phyloP scores from a whole-genome alignment of 208 protist species.

The Acanthamoeba culbertsoni region DNA sequence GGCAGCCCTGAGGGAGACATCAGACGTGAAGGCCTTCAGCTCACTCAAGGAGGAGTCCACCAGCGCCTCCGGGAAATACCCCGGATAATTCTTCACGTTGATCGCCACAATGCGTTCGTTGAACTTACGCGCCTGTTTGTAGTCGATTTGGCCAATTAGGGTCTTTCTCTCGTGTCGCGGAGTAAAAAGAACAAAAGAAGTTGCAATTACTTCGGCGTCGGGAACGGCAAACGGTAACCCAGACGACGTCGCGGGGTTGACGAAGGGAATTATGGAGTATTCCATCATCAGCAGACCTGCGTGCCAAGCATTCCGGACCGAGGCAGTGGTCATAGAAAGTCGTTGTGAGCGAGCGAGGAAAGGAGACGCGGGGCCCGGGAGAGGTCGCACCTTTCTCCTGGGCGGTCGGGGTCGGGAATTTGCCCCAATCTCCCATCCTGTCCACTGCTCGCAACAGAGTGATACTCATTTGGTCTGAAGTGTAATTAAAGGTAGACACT shows the following conservation, averaged over 20 bases:
- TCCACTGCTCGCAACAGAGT: not conserved
- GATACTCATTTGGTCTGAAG: not conserved
- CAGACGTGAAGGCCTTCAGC: not conserved
- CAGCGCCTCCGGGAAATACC: constrained; percentile 11
- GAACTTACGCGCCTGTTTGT: constrained; percentile 29
- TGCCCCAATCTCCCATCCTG: constrained; percentile 50
- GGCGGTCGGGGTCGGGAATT: not conserved
- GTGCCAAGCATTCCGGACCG: too few relatives aligned
- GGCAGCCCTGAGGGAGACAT: not conserved
- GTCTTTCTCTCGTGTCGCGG: not conserved
- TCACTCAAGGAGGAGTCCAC: not conserved
- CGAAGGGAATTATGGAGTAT: constrained; percentile 39
- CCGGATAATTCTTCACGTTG: not conserved
- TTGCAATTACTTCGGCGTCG: not conserved
- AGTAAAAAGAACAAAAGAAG: not conserved
- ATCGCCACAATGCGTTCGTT: constrained; percentile 8
- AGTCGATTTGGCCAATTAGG: not conserved
- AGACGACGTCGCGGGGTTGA: not conserved
- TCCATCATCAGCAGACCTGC: not conserved
- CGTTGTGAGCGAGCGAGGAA: too few relatives aligned
- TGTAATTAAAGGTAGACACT: not conserved
- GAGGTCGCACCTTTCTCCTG: not conserved
- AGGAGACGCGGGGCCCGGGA: too few relatives aligned
- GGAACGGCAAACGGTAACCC: not conserved
- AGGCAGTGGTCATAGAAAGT: not conserved